phyloP scores from a whole-genome alignment of 2,329 filamentous ascomycete genomes.

The Diaporthe sp. region DNA sequence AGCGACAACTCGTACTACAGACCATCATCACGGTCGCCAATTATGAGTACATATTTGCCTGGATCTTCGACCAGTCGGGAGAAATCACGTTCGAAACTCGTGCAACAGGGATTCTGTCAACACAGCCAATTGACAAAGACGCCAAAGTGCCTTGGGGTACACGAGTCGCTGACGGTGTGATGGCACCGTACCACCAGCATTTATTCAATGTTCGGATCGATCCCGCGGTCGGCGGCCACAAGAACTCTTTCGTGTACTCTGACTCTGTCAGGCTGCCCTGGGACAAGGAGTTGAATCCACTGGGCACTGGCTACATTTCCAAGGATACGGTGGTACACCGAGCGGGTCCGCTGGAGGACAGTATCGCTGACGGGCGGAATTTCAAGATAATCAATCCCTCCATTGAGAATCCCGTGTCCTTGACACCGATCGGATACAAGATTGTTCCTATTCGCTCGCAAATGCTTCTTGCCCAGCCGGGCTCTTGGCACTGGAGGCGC shows the following conservation, averaged over 20 bases:
- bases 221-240: slow-evolving; percentile 61
- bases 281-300: not conserved
- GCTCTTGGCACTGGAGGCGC: slow-evolving; percentile 49
- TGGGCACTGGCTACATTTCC: not conserved
- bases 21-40: slow-evolving; percentile 77
- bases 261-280: not conserved
- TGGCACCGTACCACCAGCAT: slow-evolving; percentile 79
- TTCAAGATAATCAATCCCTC: slow-evolving; percentile 61
- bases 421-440: slow-evolving; percentile 58
- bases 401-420: slow-evolving; percentile 53
- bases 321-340: not conserved
- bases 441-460: slow-evolving; percentile 58
- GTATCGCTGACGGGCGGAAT: slow-evolving; percentile 51
- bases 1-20: slow-evolving; percentile 73
- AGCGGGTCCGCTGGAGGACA: not conserved
- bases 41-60: slow-evolving; percentile 72
- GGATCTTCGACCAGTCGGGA: slow-evolving; percentile 70
- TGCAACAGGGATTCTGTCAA: slow-evolving; percentile 73
- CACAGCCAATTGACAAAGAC: slow-evolving; percentile 66
- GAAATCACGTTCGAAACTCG: slow-evolving; percentile 70
- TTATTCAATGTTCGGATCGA: slow-evolving; percentile 75
- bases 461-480: slow-evolving; percentile 51
- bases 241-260: not conserved
- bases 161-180: slow-evolving; percentile 70
- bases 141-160: slow-evolving; percentile 67